Percentiles rank a stretch among this genome's conserved stretches.
Conservation (phyloP, 1,139 yeast genomes). For the Scheffersomyces segobiensis region DNA sequence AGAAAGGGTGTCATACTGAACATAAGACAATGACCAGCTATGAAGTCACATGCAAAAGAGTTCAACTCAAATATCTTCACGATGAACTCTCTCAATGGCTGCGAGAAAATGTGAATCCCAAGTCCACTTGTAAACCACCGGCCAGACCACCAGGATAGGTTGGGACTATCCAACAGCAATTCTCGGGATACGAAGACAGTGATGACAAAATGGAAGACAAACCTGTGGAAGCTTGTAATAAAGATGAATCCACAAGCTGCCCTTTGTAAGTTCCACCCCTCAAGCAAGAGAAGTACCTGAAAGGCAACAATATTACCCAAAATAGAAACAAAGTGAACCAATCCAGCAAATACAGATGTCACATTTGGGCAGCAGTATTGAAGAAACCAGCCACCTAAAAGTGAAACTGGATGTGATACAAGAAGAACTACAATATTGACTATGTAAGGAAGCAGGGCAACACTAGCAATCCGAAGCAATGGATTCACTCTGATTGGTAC, state of each 20-base stretch:
- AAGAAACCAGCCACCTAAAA: slow-evolving; percentile 43
- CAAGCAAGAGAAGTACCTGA: slow-evolving; percentile 62
- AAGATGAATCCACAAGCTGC: slow-evolving; percentile 60
- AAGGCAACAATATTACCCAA: slow-evolving; percentile 54
- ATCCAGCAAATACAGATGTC: slow-evolving; percentile 45
- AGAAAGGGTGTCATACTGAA: slow-evolving; percentile 62
- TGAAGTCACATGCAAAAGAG: slow-evolving; percentile 69
- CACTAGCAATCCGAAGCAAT: slow-evolving; percentile 49
- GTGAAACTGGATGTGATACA: slow-evolving; percentile 31
- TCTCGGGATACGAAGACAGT: slow-evolving; percentile 60
- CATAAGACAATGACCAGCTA: slow-evolving; percentile 64
- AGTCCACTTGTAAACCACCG: slow-evolving; percentile 64
- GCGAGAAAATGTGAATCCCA: slow-evolving; percentile 60
- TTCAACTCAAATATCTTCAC: slow-evolving; percentile 72
- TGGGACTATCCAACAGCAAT: slow-evolving; percentile 53
- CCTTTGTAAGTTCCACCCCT: slow-evolving; percentile 61
- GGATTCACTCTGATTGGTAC: slow-evolving; percentile 52
- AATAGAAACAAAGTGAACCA: slow-evolving; percentile 55
- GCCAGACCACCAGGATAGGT: slow-evolving; percentile 88
- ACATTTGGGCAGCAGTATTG: slow-evolving; percentile 34
- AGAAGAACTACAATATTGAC: slow-evolving; percentile 46
- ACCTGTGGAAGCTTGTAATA: slow-evolving; percentile 54
- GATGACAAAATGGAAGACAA: slow-evolving; percentile 43
- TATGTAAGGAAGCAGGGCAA: slow-evolving; percentile 54
- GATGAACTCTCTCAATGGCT: slow-evolving; percentile 66